Evolutionary conservation across 148 eudicot genomes (phyloP), one percentile per base, ranked within the genome.

Genomic region (Rhododendron ovatum): DNA sequence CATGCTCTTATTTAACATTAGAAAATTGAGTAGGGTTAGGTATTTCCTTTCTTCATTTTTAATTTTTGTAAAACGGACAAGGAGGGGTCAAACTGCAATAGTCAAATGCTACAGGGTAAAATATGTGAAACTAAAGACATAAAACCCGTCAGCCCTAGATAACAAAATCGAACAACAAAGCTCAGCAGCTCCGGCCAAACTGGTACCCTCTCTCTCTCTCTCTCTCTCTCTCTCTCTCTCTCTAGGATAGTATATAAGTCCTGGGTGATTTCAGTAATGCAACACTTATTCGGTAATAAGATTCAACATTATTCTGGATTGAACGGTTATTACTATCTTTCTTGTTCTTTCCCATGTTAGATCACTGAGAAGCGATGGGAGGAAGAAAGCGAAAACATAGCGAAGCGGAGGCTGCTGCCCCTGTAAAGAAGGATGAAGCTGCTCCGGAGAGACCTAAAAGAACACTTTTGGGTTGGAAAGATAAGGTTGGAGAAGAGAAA

Each of bases 391-490:
- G 99, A 88, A 96, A 95, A 88, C 99, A 95, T 69, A 87, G 79
- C 20, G 99, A 95, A 83, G 39, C 88, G 11, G 92, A 86, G 47
- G 85, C 87, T n/a, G 88, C 84, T 24, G 84, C 51, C 43, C 77
- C 57, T 30, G 85, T 81, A 22, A 90, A 92, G 84, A 89, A 91
- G 63, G 92, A 96, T 5, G 92, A 89, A 37, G 55, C 45, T 15
- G 93, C 94, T 53, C 87, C 89, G 2, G 93, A 96, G 39, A 91
- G 98, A 83, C 98, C 96, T 0, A 88, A 92, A 82, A 76, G 98
- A 67, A 95, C 96, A 1, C 90, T 96, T 39, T 78, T 94, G 80
- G 99, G 99, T 20, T 96, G 95, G 92, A 95, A 95, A 85, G 90
- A 90, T 51, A 90, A 91, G 45, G 11, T 82, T 10, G 84, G 55